These are phyloP conservation scores for Torulaspora delbrueckii DNA, from an alignment of 805 yeast species.

Conservation along the genomic window DNA sequence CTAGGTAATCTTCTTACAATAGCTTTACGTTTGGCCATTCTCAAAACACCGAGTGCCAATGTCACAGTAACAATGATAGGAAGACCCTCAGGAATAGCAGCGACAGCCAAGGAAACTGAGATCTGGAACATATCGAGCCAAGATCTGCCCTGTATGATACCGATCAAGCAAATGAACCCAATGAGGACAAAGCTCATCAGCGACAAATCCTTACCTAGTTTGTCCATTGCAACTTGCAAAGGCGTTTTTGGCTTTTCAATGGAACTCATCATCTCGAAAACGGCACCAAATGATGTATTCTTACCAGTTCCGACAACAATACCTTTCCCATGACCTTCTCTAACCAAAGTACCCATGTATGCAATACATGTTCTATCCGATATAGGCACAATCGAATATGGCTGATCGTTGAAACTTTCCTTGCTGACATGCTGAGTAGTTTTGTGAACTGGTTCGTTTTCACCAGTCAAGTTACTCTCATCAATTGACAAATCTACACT, in stretches of 20 bases:
- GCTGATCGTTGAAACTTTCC: constrained; percentile 27
- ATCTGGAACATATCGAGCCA: constrained; percentile 99
- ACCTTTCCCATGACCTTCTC: constrained; percentile 94
- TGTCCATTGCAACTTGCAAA: constrained; percentile 90
- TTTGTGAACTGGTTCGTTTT: constrained; percentile 81
- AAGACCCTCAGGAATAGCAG: constrained; percentile 98
- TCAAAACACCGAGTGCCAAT: constrained; percentile 86
- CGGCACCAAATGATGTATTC: constrained; percentile 89
- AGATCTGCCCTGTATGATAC: constrained; percentile 83
- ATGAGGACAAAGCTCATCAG: constrained; percentile 79
- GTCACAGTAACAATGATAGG: constrained; percentile 98
- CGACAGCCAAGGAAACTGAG: constrained; percentile 95
- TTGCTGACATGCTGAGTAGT: constrained; percentile 41
- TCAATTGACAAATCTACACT: constrained; percentile 80
- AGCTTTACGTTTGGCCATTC: constrained; percentile 94
- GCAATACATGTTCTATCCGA: constrained; percentile 76
- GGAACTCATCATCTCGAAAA: constrained; percentile 89
- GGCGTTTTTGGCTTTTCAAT: constrained; percentile 99
- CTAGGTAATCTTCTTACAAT: constrained; percentile 91
- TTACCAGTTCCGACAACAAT: constrained; percentile 87
- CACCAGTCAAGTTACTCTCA: constrained; percentile 95
- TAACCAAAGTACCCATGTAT: constrained; percentile 94
- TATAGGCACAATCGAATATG: constrained; percentile 44
- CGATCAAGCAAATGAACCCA: constrained; percentile 86
- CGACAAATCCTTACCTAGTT: constrained; percentile 86